Evolutionary conservation across 805 yeast genomes (phyloP), one percentile per base, ranked within the genome.

Genomic region (Sporopachydermia lactativora): DNA sequence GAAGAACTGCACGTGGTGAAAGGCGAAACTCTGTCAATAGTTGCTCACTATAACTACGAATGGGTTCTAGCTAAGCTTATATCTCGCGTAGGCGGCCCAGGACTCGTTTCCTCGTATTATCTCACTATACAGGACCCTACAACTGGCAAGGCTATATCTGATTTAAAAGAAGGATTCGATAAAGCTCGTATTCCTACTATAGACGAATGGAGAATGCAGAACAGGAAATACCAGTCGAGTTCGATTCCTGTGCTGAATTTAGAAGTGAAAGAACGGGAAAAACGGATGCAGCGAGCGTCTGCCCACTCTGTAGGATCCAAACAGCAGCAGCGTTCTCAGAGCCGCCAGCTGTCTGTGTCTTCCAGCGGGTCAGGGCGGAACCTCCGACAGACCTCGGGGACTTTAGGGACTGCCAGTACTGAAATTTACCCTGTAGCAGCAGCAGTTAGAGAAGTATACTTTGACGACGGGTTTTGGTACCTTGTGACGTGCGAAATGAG

Each of bases 11-110:
- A 80, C 47, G 84, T 89, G 2, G 54, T 59, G 18, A 82, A 82
- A 1, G 96, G 96, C 34, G 99, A 92, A 52, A 80, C 82, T 51
- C 71, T 92, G 46, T 82, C 88, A 19, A 75, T 94, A 8, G 89
- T 96, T 60, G 99, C 99, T 2, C 96, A 89, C 59, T 94, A 89
- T 54, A 86, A 85, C 42, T 81, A 68, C 48, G 99, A 94, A 61
- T 92, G 99, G 99, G 88, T 86, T 51, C 92, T 92, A 44, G 97
- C 96, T 3, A 92, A 92, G 57, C 96, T 96, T 11, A 82, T 92
- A 36, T 94, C 89, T 44, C 68, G 96, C 41, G 65, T 92, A 34
- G 97, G 98, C 17, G 98, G 96, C 1, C 97, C 97, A 0, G 98
- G 99, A 1, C 67, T 92, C 37, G 94, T 92, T 4, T 98, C 99